Conservation (phyloP, 352 stramenopile genomes). For the Globisporangium nunn region DNA sequence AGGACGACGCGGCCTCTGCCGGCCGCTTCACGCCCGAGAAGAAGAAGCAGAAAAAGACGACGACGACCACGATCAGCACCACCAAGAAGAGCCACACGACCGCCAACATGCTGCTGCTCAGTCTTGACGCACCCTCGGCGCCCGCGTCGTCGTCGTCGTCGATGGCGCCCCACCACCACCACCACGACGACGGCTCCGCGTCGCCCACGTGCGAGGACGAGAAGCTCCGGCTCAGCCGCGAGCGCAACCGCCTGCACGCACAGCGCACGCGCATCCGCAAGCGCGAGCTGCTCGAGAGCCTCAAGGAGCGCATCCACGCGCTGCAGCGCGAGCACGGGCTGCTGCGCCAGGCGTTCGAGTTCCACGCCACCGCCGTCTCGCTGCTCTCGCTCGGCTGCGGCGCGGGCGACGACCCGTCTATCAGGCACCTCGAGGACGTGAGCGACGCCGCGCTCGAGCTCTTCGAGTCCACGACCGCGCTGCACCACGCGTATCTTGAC, state of each 20-base stretch:
- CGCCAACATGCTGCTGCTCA: slow-evolving; percentile 28
- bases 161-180: slow-evolving; percentile 10
- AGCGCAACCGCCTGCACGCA: slow-evolving; percentile 69
- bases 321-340: slow-evolving; percentile 54
- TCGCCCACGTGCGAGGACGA: slow-evolving; percentile 35
- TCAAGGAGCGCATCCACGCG: slow-evolving; percentile 61
- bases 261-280: slow-evolving; percentile 74
- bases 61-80: background rate
- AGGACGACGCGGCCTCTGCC: slow-evolving; percentile 16
- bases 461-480: slow-evolving; percentile 29
- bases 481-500: slow-evolving; percentile 18
- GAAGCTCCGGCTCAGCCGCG: slow-evolving; percentile 64
- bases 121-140: background rate
- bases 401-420: slow-evolving; percentile 27
- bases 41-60: background rate
- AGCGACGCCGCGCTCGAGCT: slow-evolving; percentile 33
- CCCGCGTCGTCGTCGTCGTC: background rate
- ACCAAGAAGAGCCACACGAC: slow-evolving; percentile 14
- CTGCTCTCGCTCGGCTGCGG: slow-evolving; percentile 40
- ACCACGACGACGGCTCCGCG: slow-evolving; percentile 6
- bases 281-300: slow-evolving; percentile 62
- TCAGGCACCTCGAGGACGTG: slow-evolving; percentile 47
- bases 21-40: background rate
- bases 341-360: slow-evolving; percentile 71
- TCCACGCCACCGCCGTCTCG: slow-evolving; percentile 62